A percentile compares a stretch with the other conserved stretches of the same genome.
phyloP scores from a whole-genome alignment of 306 rosid species.

The Prunus mume region DNA sequence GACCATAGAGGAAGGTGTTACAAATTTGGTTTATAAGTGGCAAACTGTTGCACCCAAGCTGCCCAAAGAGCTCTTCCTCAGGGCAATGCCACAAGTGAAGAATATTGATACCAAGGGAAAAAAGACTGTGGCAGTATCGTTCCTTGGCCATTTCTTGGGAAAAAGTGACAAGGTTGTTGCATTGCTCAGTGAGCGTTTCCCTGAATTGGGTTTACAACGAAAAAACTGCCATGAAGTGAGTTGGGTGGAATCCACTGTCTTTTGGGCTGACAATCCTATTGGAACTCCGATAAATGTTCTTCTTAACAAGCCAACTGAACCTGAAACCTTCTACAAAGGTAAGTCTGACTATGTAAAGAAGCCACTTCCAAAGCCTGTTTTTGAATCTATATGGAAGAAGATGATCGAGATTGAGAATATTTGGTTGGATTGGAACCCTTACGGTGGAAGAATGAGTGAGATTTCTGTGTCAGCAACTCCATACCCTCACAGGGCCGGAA shows the following conservation, averaged over 20 bases:
- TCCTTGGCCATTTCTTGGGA: constrained; percentile 2
- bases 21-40: constrained; percentile 21
- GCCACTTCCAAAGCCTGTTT: not conserved
- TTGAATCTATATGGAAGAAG: constrained; percentile 7
- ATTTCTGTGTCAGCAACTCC: constrained; percentile 36
- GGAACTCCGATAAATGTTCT: not conserved
- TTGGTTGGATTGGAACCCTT: not conserved
- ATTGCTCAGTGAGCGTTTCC: not conserved
- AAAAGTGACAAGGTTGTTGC: not conserved
- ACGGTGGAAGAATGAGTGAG: constrained; percentile 38
- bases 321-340: not conserved
- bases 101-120: not conserved
- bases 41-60: constrained; percentile 17
- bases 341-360: constrained; percentile 20
- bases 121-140: constrained; percentile 4
- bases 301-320: not conserved
- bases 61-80: constrained; percentile 17
- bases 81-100: not conserved
- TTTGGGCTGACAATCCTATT: not conserved
- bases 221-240: constrained; percentile 10
- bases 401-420: not conserved
- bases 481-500: constrained; percentile 48
- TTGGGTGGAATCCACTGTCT: constrained; percentile 14
- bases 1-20: constrained; percentile 44
- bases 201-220: not conserved